Conservation (phyloP, 306 rosid genomes). For the Neltuma alba region DNA sequence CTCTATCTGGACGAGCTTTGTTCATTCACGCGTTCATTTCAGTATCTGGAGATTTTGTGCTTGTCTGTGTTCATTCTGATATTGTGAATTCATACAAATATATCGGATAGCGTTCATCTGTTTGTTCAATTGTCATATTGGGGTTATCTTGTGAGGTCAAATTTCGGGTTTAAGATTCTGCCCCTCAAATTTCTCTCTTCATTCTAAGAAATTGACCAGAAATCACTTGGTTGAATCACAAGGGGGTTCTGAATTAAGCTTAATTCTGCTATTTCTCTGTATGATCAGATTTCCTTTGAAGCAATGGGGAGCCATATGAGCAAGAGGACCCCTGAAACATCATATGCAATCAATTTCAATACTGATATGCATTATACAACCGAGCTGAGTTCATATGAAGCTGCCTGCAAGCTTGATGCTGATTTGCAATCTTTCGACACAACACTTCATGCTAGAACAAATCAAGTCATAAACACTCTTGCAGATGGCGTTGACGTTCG, state of each 20-base stretch:
- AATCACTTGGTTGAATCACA: slow-evolving; percentile 14
- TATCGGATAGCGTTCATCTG: slow-evolving; percentile 5
- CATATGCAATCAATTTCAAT: slow-evolving; percentile 46
- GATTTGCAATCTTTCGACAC: slow-evolving; percentile 79
- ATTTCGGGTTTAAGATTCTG: slow-evolving; percentile 15
- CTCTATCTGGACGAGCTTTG: slow-evolving; percentile 44
- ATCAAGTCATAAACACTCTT: slow-evolving; percentile 75
- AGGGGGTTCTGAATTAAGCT: slow-evolving; percentile 36
- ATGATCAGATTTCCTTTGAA: slow-evolving; percentile 36
- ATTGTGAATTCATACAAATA: slow-evolving; percentile 19
- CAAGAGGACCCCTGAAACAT: slow-evolving; percentile 61
- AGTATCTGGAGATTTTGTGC: slow-evolving; percentile 20
- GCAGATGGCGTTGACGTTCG: slow-evolving; percentile 87
- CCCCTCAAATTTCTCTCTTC: background rate
- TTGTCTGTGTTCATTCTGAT: background rate
- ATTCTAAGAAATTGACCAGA: background rate
- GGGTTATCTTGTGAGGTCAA: slow-evolving; percentile 18
- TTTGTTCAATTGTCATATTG: slow-evolving; percentile 18
- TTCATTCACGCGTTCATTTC: slow-evolving; percentile 3
- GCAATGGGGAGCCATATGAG: slow-evolving; percentile 85
- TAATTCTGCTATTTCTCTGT: slow-evolving; percentile 33
- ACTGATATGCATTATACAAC: slow-evolving; percentile 56
- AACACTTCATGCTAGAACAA: slow-evolving; percentile 72
- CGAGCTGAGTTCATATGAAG: slow-evolving; percentile 76
- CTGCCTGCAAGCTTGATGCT: slow-evolving; percentile 75